Evolutionary conservation across 148 eudicot species (phyloP), one percentile per base, ranked within the genome.

Genomic region (Persicaria tinctoria): DNA sequence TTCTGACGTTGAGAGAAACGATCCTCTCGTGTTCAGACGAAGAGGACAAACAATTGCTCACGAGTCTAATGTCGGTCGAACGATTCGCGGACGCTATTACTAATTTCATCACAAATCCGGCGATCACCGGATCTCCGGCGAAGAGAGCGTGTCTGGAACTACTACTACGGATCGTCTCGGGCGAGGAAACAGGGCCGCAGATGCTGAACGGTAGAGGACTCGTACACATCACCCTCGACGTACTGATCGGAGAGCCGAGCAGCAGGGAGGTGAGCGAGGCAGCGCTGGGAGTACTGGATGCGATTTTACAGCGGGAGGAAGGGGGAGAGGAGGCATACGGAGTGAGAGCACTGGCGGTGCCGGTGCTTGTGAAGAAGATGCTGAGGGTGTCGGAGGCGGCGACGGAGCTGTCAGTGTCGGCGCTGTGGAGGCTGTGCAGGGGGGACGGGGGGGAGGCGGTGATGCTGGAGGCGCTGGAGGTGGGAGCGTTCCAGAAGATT

Each of bases 401-500:
- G 0, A 85, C 84, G 4, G 80, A 82, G 57, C 73, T 87, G 48
- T 79, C 88, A n/a, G 81, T 87, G 7, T 84, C 88, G 13, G 64
- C 82, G 13, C 50, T 87, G 10, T 85, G 83, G 87, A 85, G 83
- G 75, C 80, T 88, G n/a, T 79, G 81, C 51, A 76, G 75, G 72
- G 78, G 8, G 57, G n/a, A 41, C 7, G 54, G 7, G 13, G 50
- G 70, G 9, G 51, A 18, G 49, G 69, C 41, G 54, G 82, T 49
- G 27, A 16, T 77, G 53, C 70, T 80, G 38, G 93, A 89, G 74
- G 93, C 90, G 18, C 57, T 85, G 69, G 80, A 81, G 73, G 74
- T 81, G 18, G 89, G 89, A 14, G 85, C 77, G 5, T 89, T 89
- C 68, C 86, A 86, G 76, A 89, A 89, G 80, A 77, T 85, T 6